phyloP scores from a whole-genome alignment of 805 yeast species.

The Ogataea polymorpha region DNA sequence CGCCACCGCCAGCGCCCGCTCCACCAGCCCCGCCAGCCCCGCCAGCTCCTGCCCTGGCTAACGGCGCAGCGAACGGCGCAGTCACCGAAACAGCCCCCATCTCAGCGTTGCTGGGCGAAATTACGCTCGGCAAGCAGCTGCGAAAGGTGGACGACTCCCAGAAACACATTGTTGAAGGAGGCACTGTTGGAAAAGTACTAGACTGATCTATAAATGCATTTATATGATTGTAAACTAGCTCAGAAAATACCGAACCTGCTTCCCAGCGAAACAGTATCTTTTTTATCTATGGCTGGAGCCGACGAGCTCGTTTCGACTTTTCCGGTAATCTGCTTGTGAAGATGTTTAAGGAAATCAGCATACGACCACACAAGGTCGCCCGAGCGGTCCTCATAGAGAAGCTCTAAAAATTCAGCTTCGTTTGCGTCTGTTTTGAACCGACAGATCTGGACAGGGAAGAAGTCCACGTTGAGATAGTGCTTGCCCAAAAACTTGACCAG shows the following conservation, averaged over 20 bases:
- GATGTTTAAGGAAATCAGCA: conserved; percentile 60
- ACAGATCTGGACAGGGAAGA: conserved; percentile 54
- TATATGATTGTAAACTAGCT: conserved; percentile 5
- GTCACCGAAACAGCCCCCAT: conserved; percentile 30
- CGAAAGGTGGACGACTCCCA: conserved; percentile 49
- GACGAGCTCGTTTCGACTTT: conserved; percentile 35
- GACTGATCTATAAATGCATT: conserved; percentile 14
- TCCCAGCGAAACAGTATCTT: conserved; percentile 15
- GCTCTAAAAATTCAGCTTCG: conserved; percentile 51
- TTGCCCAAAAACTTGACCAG: conserved; percentile 54
- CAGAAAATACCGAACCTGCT: conserved; percentile 21
- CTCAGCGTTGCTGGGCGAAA: conserved; percentile 51
- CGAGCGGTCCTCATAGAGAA: conserved; percentile 71
- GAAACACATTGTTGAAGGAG: conserved; percentile 44
- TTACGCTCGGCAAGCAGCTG: conserved; percentile 48
- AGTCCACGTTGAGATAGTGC: conserved; percentile 35
- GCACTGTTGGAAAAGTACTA: conserved; percentile 50
- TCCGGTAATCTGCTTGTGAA: conserved; percentile 63
- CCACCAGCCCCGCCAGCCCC: conserved; percentile 38
- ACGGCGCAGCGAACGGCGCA: background rate
- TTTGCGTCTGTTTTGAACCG: conserved; percentile 64
- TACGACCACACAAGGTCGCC: conserved; percentile 54
- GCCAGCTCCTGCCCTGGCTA: conserved; percentile 24
- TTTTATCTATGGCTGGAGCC: conserved; percentile 3
- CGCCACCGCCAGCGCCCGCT: conserved; percentile 22